These are phyloP conservation scores for Diversispora epigaea DNA, from an alignment of 192 early-diverging fungal genomes.

Conservation along the genomic window DNA sequence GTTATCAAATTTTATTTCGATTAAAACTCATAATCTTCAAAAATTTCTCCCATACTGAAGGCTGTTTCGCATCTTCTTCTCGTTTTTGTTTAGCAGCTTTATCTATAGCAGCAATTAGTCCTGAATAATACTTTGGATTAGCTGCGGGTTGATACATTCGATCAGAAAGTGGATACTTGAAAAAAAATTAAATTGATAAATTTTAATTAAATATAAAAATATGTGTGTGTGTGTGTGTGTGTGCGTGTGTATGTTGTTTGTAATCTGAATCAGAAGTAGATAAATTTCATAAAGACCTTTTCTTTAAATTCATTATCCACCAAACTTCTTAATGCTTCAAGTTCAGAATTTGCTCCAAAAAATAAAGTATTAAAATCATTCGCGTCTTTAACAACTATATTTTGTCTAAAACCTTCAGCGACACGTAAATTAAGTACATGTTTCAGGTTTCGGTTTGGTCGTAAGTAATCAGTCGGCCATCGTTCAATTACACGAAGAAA, in stretches of 20 bases:
- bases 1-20: too few species aligned
- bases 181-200: conserved; percentile 11
- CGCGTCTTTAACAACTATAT: conserved; percentile 7
- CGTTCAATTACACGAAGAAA: conserved; percentile 58
- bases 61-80: conserved; percentile 16
- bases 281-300: conserved; percentile 39
- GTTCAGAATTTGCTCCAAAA: conserved; percentile 40
- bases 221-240: too few species aligned
- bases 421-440: conserved; percentile 55
- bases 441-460: conserved; percentile 69
- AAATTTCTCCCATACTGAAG: conserved; percentile 6
- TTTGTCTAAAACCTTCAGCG: conserved; percentile 47
- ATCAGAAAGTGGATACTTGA: conserved; percentile 57
- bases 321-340: conserved; percentile 48
- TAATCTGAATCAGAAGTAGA: background rate
- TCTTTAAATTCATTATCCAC: conserved; percentile 53
- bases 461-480: conserved; percentile 70
- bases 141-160: conserved; percentile 54
- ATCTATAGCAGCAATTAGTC: conserved; percentile 48
- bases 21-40: too few species aligned
- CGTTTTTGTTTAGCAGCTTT: conserved; percentile 50
- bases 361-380: conserved; percentile 36
- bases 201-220: background rate
- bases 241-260: too few species aligned
- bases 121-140: conserved; percentile 58